Conservation (phyloP, 1,284 basidiomycete genomes). For the Melampsora larici-populina region DNA sequence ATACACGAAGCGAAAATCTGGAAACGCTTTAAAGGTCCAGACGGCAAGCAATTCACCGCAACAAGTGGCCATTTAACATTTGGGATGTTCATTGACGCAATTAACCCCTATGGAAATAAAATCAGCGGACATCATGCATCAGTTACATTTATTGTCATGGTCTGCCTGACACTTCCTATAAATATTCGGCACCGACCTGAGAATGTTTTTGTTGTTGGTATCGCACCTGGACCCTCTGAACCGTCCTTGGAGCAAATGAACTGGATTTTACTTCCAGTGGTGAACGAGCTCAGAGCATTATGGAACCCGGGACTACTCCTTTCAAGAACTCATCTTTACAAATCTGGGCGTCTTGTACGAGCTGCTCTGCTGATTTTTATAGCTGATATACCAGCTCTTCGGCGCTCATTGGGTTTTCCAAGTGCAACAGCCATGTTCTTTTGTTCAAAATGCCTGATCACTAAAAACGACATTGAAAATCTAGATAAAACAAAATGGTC, state of each 20-base stretch:
- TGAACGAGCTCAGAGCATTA: constrained; percentile 51
- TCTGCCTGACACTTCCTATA: no score
- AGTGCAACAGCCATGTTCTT: constrained; percentile 7
- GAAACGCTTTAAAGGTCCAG: neutral
- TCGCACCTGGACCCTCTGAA: no score
- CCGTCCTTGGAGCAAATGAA: no score
- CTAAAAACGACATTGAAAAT: constrained; percentile 18
- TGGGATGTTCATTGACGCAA: no score
- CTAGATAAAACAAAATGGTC: constrained; percentile 9
- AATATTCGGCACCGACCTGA: no score
- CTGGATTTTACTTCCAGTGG: constrained; percentile 50
- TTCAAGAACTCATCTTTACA: neutral
- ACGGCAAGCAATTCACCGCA: no score
- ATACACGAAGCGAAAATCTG: constrained; percentile 29
- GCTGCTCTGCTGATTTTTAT: constrained; percentile 36
- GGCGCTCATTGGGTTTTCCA: constrained; percentile 33
- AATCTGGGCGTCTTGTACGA: neutral
- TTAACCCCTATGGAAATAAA: constrained; percentile 36
- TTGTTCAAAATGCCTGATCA: constrained; percentile 29
- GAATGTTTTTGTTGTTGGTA: no score
- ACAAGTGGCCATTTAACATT: no score
- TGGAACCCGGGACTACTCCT: constrained; percentile 51
- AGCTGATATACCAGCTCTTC: constrained; percentile 41
- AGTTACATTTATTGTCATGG: no score
- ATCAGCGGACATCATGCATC: no score